Base-by-base conservation (phyloP, 2,329 filamentous ascomycete genomes). In the Aspergillus novoparasiticus region DNA sequence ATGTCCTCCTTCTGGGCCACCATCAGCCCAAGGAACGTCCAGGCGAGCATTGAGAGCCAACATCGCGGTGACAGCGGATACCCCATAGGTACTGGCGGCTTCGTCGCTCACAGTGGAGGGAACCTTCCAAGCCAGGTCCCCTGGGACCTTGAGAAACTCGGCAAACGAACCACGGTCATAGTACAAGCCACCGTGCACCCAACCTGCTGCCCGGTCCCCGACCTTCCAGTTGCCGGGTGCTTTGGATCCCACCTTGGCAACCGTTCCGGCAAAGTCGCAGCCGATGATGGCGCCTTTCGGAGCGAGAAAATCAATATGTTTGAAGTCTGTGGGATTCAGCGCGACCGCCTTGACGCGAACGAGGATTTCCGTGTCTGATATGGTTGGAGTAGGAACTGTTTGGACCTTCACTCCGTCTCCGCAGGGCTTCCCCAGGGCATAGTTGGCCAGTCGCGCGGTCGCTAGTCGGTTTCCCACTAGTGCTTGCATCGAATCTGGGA, bases 301-400 rank as follows among this genome's bases (percentile, higher is more conserved):
- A 2, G 68, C 67, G 39, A 72, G 58, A 48, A 65, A 62, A 32
- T 77, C 74, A 59, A 84, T 72, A 63, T 81, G 77, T 68, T 84
- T 85, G 82, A 82, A 86, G 70, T 86, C 85, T 0, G 82, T 84
- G 2, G 85, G 84, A 66, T 86, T 86, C 53, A 86, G 70, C 2
- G 83, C 85, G 1, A 85, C 79, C 8, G 79, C 77, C 9, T 77
- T 77, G 10, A 81, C 82, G 19, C 21, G 43, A 1, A 46, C 43
- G 21, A 46, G 43, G 43, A 46, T 46, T 46, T 46, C 56, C 8
- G 28, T 21, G 30, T 46, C 14, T 34, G 14, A n/a, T 58, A 41
- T 45, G 11, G 8, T 28, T 16, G 56, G 36, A 21, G 39, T 32
- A 30, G 19, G 12, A 3, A 28, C 28, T 6, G 6, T 50, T 23